These are phyloP conservation scores for Ilyonectria mors-panacis DNA, from an alignment of 2,329 filamentous ascomycete genomes.

Conservation along the genomic window DNA sequence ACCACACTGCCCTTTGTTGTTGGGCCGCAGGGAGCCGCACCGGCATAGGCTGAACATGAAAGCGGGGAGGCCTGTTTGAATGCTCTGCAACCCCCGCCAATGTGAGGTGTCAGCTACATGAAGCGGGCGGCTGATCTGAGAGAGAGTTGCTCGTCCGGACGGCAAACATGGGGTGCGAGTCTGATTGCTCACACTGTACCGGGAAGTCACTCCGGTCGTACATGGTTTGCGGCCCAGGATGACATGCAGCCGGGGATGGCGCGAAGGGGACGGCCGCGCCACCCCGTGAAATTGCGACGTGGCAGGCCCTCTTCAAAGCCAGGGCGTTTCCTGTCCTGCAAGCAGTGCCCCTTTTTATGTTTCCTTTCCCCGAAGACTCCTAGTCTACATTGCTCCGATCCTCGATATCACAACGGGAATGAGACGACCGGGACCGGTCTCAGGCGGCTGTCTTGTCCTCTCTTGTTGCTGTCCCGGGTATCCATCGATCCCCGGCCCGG, in stretches of 20 bases:
- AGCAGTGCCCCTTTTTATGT: conserved; percentile 30
- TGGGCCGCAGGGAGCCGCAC: conserved; percentile 14
- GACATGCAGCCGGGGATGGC: conserved; percentile 51
- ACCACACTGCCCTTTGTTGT: not conserved
- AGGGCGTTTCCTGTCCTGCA: conserved; percentile 13
- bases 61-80: not conserved
- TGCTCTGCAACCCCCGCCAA: not conserved
- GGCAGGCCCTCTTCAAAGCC: conserved; percentile 37
- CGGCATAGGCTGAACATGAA: not conserved
- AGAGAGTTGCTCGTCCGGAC: not conserved
- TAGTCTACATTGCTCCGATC: not conserved
- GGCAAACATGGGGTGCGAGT: conserved; percentile 16
- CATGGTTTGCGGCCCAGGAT: conserved; percentile 42
- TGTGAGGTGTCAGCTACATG: conserved; percentile 10
- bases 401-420: not conserved
- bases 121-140: conserved; percentile 10
- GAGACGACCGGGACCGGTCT: not conserved
- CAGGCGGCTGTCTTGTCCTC: conserved; percentile 1
- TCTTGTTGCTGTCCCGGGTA: conserved; percentile 16
- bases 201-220: conserved; percentile 35
- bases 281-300: conserved; percentile 52
- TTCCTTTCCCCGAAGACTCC: conserved; percentile 12
- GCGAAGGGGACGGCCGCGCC: conserved; percentile 47
- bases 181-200: conserved; percentile 38
- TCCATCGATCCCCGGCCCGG: conserved; percentile 4